Evolutionary conservation across 2,329 filamentous ascomycete species (phyloP), one percentile per base, ranked within the genome.

Genomic region (Sordariomycetes sp.): DNA sequence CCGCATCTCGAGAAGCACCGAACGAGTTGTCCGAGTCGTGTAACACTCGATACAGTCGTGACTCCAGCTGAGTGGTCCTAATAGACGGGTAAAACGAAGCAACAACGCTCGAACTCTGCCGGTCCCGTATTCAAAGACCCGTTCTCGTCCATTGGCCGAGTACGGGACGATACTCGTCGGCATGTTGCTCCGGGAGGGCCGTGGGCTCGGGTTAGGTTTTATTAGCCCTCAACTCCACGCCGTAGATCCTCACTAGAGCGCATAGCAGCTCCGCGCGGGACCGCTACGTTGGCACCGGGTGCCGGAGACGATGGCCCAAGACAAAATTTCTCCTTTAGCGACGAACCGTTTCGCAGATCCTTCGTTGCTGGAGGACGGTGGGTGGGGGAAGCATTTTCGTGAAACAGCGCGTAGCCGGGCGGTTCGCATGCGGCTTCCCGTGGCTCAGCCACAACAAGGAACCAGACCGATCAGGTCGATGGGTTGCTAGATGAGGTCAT

Each of bases 261-360:
- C 6, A 45, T 2, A n/a, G n/a, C 8, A n/a, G 15, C 39, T 17
- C 28, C 28, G 28, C 28, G 28, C 28, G 28, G 39, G n/a, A 45
- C 13, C 39, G 39, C 6, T 17, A 7, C 39, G 13, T 17, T 45
- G 39, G 39, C 39, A 17, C 13, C 39, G 39, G 4, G 28, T 45
- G 39, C 6, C 6, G 17, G 39, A n/a, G 13, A 45, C 39, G n/a
- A 17, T 32, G 8, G 8, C 28, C 17, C 39, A 45, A 45, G 39
- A 45, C 8, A 17, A 17, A 17, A 28, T 35, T 53, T 34, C n/a
- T 25, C 15, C 34, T 34, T 34, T 32, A 53, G 32, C 53, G 53
- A 55, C 28, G 39, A 36, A 45, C 45, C 36, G 54, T 55, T 48
- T 55, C 32, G 54, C 54, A 48, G 54, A 55, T 55, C 54, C 39